phyloP scores from a whole-genome alignment of 2,329 filamentous ascomycete species.

The Ophiostoma quercus region DNA sequence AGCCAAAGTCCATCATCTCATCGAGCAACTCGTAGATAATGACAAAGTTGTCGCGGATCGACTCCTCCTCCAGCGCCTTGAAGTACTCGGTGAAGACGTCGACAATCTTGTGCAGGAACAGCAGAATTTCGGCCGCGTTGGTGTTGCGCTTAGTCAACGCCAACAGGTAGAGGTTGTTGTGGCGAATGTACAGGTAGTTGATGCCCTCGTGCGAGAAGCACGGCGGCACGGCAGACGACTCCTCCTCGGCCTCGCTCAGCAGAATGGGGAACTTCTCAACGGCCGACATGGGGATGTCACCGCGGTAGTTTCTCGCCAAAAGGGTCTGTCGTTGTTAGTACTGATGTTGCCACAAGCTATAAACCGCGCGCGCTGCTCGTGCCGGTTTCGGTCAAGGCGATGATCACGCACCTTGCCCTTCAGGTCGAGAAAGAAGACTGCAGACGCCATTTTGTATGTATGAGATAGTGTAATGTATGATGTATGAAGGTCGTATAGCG shows the following conservation, averaged over 20 bases:
- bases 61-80: conserved; percentile 97
- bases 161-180: conserved; percentile 98
- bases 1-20: conserved; percentile 99
- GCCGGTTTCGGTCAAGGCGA: not conserved
- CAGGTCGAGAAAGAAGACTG: conserved; percentile 95
- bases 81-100: conserved; percentile 99
- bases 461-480: not conserved
- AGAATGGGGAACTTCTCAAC: conserved; percentile 97
- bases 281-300: conserved; percentile 97
- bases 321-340: conserved; percentile 62
- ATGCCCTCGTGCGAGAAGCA: conserved; percentile 99
- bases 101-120: conserved; percentile 96
- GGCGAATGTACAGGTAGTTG: conserved; percentile 98
- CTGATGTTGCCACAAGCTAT: not conserved
- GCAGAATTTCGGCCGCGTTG: conserved; percentile 95
- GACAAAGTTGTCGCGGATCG: conserved; percentile 98
- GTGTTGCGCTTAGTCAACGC: conserved; percentile 97
- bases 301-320: conserved; percentile 94
- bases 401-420: conserved; percentile 83
- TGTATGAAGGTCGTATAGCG: not conserved
- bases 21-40: conserved; percentile 98
- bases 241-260: conserved; percentile 96
- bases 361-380: not conserved
- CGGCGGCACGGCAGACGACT: conserved; percentile 92
- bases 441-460: conserved; percentile 75